Conservation (phyloP, 1,284 basidiomycete genomes). For the Microstroma glucosiphilum region DNA sequence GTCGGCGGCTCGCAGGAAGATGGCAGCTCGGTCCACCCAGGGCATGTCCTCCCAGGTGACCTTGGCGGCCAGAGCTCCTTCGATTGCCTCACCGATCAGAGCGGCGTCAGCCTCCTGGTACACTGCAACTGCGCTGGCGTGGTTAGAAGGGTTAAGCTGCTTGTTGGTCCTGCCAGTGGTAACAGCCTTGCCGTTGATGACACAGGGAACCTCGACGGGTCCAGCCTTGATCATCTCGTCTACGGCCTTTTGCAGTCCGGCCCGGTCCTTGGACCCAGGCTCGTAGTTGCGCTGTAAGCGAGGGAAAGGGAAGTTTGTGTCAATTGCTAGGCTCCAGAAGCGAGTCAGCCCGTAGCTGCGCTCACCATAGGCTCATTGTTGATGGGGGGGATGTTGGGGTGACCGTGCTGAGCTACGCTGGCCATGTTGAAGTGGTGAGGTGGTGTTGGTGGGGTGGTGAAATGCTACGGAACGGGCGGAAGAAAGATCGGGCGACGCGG, state of each 20-base stretch:
- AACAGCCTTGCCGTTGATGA: constrained; percentile 83
- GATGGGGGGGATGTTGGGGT: constrained; percentile 38
- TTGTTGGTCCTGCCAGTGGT: constrained; percentile 68
- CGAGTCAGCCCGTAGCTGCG: background rate
- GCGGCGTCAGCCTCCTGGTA: constrained; percentile 76
- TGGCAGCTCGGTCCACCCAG: constrained; percentile 91
- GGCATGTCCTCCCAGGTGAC: constrained; percentile 84
- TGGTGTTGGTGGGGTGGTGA: no score
- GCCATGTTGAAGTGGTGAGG: background rate
- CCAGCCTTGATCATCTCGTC: constrained; percentile 71
- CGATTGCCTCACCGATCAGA: constrained; percentile 71
- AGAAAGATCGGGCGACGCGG: constrained; percentile 2
- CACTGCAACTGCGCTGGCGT: constrained; percentile 70
- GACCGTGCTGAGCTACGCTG: constrained; percentile 18
- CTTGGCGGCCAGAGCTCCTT: constrained; percentile 80
- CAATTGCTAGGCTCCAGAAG: background rate
- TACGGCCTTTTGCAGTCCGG: constrained; percentile 68
- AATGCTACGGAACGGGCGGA: no score
- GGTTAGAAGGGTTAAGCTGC: constrained; percentile 50
- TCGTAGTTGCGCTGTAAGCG: constrained; percentile 61
- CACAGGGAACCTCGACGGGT: constrained; percentile 84
- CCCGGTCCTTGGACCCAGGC: constrained; percentile 72
- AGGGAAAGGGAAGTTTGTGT: background rate
- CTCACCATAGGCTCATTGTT: constrained; percentile 45
- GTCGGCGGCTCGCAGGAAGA: constrained; percentile 82